These are phyloP conservation scores for Metarhizium brunneum DNA, from an alignment of 2,329 filamentous ascomycete species.

Conservation along the genomic window DNA sequence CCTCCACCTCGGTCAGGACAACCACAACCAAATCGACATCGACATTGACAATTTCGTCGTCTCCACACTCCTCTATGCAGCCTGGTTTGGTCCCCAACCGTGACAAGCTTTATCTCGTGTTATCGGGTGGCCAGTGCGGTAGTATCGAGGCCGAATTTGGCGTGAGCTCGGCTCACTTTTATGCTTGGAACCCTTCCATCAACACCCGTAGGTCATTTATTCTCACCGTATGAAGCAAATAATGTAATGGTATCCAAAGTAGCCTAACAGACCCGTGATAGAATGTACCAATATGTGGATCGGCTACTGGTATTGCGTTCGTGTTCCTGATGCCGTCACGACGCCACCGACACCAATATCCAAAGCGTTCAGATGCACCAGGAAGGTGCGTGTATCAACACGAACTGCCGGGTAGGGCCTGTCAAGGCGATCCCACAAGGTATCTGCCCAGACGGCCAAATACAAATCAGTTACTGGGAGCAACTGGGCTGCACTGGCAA, in stretches of 20 bases:
- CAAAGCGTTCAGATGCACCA: not conserved
- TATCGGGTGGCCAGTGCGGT: not conserved
- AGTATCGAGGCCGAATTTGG: not conserved
- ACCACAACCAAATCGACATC: not conserved
- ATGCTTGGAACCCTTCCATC: slow-evolving; percentile 5
- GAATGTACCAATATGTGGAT: not conserved
- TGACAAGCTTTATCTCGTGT: slow-evolving; percentile 3
- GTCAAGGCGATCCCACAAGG: not conserved
- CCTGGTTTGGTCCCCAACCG: slow-evolving; percentile 1
- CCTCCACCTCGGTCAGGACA: not conserved
- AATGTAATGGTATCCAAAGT: not conserved
- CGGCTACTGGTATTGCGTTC: not conserved
- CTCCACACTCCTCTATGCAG: not conserved
- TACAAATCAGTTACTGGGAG: slow-evolving; percentile 6
- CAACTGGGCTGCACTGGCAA: not conserved
- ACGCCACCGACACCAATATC: not conserved
- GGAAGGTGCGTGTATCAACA: slow-evolving; percentile 4
- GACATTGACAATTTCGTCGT: not conserved
- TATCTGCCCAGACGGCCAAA: not conserved
- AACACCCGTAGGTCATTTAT: not conserved
- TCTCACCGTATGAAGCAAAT: not conserved
- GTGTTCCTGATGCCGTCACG: not conserved
- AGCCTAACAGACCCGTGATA: not conserved
- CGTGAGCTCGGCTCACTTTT: slow-evolving; percentile 1
- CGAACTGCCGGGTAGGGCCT: slow-evolving; percentile 3